Evolutionary conservation across 2,329 filamentous ascomycete genomes (phyloP), one percentile per base, ranked within the genome.

Genomic region (Phyllosticta citribraziliensis): DNA sequence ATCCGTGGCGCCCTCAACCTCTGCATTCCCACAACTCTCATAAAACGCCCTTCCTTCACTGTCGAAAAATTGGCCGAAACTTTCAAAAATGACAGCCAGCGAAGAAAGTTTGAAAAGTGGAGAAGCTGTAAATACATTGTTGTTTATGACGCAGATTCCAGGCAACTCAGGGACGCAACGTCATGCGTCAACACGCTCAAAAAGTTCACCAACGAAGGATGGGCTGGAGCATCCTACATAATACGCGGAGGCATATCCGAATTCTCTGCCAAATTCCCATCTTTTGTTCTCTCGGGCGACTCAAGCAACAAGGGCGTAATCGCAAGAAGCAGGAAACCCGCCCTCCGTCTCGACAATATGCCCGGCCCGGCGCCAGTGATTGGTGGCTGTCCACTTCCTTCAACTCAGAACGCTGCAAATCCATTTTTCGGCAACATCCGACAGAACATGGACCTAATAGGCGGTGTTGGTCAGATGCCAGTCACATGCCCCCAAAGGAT

Each of bases 361-460:
- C 80, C 79, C 19, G 79, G 91, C 50, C 55, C 55, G 6, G 83
- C 87, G 1, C 89, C 89, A 1, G 88, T 96, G n/a, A 88, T 91
- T 62, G 94, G 93, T 62, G 93, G 93, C 6, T 96, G 96, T 64
- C 83, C 85, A 63, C 85, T 97, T 72, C 94, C 94, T 1, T 78
- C 78, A 50, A 81, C 84, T 0, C 81, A 84, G 65, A 85, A 85
- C 63, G 83, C 84, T 0, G 81, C 85, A 0, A 96, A 95, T 67
- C 92, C 93, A 0, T 97, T 99, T 77, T 97, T 97, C 73, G 86
- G 86, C 64, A 97, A 97, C 65, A 97, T 99, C 67, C 86, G 94
- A 52, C 94, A 97, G 72, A 96, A 97, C 65, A 93, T 95, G 84
- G 94, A 97, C 70, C 79, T 99, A 19, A 88, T 95, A 33, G 91